Percentiles rank a stretch among this genome's conserved stretches.
These are phyloP conservation scores for Euphorbia corollata DNA, from an alignment of 441 rosid genomes.

Conservation along the genomic window DNA sequence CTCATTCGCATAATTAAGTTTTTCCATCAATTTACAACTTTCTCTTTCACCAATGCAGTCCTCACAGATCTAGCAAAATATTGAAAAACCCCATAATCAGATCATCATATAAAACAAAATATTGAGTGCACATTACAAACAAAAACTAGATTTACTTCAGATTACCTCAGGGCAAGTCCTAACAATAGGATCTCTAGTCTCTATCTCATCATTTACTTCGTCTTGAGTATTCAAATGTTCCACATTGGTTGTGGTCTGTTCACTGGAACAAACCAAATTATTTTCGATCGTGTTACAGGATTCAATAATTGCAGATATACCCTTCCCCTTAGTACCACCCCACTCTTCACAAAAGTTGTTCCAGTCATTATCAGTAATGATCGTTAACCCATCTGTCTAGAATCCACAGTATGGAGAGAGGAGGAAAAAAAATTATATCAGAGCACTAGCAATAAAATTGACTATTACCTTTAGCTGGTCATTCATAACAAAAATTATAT, in stretches of 20 bases:
- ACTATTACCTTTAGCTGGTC: not conserved
- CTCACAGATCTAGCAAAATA: constrained; percentile 59
- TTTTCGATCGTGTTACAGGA: constrained; percentile 25
- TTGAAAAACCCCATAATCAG: constrained; percentile 16
- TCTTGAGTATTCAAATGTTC: constrained; percentile 42
- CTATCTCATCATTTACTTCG: constrained; percentile 52
- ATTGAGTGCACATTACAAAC: not conserved
- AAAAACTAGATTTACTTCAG: constrained; percentile 12
- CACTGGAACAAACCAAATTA: constrained; percentile 29
- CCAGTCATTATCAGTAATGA: constrained; percentile 87
- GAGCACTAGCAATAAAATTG: constrained; percentile 7
- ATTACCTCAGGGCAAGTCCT: constrained; percentile 80
- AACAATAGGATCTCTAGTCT: constrained; percentile 42
- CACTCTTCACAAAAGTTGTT: constrained; percentile 91
- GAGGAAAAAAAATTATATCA: constrained; percentile 15
- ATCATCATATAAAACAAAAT: not conserved
- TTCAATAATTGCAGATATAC: constrained; percentile 71
- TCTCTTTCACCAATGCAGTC: constrained; percentile 94
- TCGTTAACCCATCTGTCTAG: constrained; percentile 85
- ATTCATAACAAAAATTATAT: not conserved
- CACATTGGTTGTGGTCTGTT: constrained; percentile 33
- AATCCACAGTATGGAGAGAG: constrained; percentile 28
- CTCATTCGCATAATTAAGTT: constrained; percentile 69
- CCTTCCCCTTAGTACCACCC: constrained; percentile 64
- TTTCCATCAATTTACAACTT: constrained; percentile 83